phyloP scores from a whole-genome alignment of 441 rosid genomes.

The Bruguiera hainesii region DNA sequence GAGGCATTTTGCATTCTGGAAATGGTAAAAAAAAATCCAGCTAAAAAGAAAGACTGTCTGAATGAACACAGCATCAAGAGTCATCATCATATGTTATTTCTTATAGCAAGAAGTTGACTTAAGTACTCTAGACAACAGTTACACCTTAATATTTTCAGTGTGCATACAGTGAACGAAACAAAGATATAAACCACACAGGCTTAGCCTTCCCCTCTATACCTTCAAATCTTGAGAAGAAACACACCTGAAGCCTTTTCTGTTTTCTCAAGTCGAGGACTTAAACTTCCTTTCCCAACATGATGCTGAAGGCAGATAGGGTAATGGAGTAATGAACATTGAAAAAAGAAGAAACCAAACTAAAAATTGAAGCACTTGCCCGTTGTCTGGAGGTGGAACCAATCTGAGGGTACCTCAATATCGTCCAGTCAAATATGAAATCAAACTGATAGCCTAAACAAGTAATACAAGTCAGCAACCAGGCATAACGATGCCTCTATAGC shows the following conservation, averaged over 20 bases:
- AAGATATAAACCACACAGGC: conserved; percentile 1
- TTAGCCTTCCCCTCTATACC: conserved; percentile 13
- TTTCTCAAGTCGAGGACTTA: conserved; percentile 35
- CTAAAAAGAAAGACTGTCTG: not conserved
- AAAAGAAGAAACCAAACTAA: conserved; percentile 5
- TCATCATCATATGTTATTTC: not conserved
- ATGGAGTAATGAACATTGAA: conserved; percentile 15
- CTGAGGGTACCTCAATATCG: conserved; percentile 82
- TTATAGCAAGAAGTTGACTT: not conserved
- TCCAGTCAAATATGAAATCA: conserved; percentile 93
- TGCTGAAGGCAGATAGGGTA: conserved; percentile 18
- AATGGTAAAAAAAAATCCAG: not conserved
- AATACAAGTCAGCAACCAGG: no score
- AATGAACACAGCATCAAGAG: not conserved
- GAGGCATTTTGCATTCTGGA: not conserved
- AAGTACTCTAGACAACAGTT: no score
- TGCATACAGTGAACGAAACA: not conserved
- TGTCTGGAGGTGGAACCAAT: conserved; percentile 67
- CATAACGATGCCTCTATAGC: no score
- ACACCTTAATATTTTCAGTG: not conserved
- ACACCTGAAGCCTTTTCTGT: conserved; percentile 49
- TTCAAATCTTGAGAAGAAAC: conserved; percentile 43
- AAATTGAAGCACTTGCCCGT: conserved; percentile 42
- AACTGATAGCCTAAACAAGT: conserved; percentile 26
- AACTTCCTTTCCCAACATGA: conserved; percentile 31